Percentiles rank a stretch among this genome's conserved stretches.
Evolutionary conservation across 2,329 filamentous ascomycete species (phyloP).

Genomic region (Colletotrichum orbiculare): DNA sequence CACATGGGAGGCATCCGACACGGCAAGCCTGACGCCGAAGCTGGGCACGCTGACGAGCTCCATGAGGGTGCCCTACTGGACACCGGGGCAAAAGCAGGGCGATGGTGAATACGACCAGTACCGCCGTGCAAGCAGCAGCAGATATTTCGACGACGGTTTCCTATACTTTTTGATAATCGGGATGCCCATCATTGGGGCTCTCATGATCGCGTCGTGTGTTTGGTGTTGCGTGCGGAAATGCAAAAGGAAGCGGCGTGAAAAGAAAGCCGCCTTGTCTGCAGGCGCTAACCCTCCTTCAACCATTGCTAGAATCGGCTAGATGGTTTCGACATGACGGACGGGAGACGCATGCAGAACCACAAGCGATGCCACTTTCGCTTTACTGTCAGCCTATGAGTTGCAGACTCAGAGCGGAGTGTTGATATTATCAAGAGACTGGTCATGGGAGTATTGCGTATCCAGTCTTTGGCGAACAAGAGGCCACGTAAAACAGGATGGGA

Average conservation of each 20-base stretch:
- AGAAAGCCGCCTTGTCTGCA: neutral
- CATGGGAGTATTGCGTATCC: too few relatives aligned
- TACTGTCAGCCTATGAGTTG: too few relatives aligned
- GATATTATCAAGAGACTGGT: too few relatives aligned
- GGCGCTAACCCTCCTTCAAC: too few relatives aligned
- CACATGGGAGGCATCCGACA: slow-evolving; percentile 23
- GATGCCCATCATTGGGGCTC: slow-evolving; percentile 14
- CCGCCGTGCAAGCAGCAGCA: neutral
- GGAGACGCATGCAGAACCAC: too few relatives aligned
- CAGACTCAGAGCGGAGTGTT: too few relatives aligned
- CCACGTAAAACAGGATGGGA: too few relatives aligned
- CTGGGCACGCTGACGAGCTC: slow-evolving; percentile 22
- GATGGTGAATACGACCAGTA: slow-evolving; percentile 10
- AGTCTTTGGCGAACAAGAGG: too few relatives aligned
- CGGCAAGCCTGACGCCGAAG: slow-evolving; percentile 21
- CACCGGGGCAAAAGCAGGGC: too few relatives aligned
- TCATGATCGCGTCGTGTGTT: slow-evolving; percentile 19
- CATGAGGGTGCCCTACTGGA: slow-evolving; percentile 18
- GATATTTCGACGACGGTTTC: neutral
- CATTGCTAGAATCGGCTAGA: too few relatives aligned
- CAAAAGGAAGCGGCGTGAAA: slow-evolving; percentile 18
- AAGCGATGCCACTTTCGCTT: too few relatives aligned
- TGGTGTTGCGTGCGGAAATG: slow-evolving; percentile 27
- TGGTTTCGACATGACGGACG: too few relatives aligned
- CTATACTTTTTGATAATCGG: slow-evolving; percentile 21